Evolutionary conservation across 169 alveolate species (phyloP), one percentile per base, ranked within the genome.

Genomic region (Plasmodium malariae): DNA sequence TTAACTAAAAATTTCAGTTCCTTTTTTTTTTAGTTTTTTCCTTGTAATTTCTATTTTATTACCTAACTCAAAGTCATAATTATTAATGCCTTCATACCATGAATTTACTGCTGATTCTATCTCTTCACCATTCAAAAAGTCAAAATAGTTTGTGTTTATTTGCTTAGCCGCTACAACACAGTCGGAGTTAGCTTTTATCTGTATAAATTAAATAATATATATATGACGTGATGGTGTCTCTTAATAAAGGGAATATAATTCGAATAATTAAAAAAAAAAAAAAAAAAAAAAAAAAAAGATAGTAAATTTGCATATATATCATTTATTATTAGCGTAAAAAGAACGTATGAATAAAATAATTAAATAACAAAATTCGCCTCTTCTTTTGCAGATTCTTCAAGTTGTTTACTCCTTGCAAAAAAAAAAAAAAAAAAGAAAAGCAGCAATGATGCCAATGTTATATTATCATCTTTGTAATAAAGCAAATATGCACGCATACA

Each of bases 51-150:
- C n/a, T n/a, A n/a, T n/a, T n/a, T n/a, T n/a, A n/a, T n/a, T 54
- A 80, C 90, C 90, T 51, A 80, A 65, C 48, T 80, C 90, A 65
- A 80, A 80, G 49, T 80, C 90, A 67, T 80, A 80, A 43, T 80
- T 45, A 37, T 67, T 80, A 67, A 80, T 80, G 11, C 90, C 90
- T 40, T 80, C 90, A 80, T 80, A 80, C 90, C 90, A 80, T 51
- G 71, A 19, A 80, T 80, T 57, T 6, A 80, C 90, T 6, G 90
- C 76, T 36, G 90, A 14, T 37, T 80, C 90, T 17, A 55, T 49
- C 45, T 65, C 48, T 21, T 45, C 34, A 37, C 48, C 28, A 21
- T 54, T 51, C 12, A 70, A 63, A 80, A 65, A 28, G n/a, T 32
- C 45, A 80, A 80, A 80, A 49, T 80, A 80, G 49, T 80, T 80